These are phyloP conservation scores for Pseudogymnoascus destructans DNA, from an alignment of 2,329 filamentous ascomycete species.

Conservation along the genomic window DNA sequence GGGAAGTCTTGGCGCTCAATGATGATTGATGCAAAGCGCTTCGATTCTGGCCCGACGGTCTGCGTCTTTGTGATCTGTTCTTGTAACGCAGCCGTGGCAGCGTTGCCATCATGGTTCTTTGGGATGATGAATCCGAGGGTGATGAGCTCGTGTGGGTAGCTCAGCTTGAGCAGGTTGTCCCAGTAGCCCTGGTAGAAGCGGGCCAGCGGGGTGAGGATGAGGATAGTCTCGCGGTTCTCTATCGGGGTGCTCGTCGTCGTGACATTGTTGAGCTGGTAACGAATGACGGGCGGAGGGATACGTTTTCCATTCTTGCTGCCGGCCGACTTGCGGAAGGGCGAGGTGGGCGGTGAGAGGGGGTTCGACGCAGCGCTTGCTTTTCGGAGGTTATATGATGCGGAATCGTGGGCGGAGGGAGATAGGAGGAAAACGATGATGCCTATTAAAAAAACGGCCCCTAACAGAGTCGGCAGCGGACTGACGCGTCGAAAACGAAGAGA, in stretches of 20 bases:
- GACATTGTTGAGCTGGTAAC: slow-evolving; percentile 91
- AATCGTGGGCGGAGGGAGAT: slow-evolving; percentile 36
- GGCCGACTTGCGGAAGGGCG: slow-evolving; percentile 56
- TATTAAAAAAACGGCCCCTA: slow-evolving; percentile 60
- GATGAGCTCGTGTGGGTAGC: slow-evolving; percentile 88
- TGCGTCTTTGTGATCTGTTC: slow-evolving; percentile 77
- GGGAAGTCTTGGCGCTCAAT: slow-evolving; percentile 95
- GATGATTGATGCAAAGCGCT: slow-evolving; percentile 83
- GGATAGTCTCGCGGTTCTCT: slow-evolving; percentile 68
- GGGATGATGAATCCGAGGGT: slow-evolving; percentile 93
- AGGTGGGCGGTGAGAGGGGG: slow-evolving; percentile 59
- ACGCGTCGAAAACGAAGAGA: slow-evolving; percentile 64
- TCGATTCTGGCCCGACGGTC: slow-evolving; percentile 56
- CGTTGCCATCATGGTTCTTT: slow-evolving; percentile 83
- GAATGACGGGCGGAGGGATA: slow-evolving; percentile 70
- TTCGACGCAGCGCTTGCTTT: slow-evolving; percentile 49
- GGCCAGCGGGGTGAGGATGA: slow-evolving; percentile 85
- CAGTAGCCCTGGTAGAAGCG: slow-evolving; percentile 92
- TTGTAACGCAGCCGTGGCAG: slow-evolving; percentile 71
- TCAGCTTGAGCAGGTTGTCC: slow-evolving; percentile 75
- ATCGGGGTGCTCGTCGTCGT: slow-evolving; percentile 68
- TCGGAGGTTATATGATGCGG: slow-evolving; percentile 35
- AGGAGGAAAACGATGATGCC: slow-evolving; percentile 55
- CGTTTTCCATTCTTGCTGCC: slow-evolving; percentile 39
- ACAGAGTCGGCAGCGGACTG: slow-evolving; percentile 60